Conservation (phyloP, 495 filamentous ascomycete species). For the Immersiella caudata region DNA sequence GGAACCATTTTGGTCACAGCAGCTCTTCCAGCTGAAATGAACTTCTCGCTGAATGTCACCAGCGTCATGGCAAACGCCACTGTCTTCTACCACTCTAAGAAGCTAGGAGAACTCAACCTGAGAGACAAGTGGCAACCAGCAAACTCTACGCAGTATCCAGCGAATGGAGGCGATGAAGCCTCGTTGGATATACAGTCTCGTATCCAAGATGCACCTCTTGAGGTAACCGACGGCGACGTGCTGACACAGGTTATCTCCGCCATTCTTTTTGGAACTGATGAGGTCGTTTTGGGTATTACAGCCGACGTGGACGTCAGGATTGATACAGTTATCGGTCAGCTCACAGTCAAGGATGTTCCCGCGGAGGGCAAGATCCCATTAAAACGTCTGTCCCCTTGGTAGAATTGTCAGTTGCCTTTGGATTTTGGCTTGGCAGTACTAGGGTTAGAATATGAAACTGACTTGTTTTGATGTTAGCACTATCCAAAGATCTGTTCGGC, state of each 20-base stretch:
- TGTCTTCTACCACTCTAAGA: slow-evolving; percentile 72
- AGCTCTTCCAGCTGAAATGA: slow-evolving; percentile 79
- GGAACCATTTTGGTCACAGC: slow-evolving; percentile 78
- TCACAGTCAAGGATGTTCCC: slow-evolving; percentile 79
- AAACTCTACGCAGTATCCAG: slow-evolving; percentile 70
- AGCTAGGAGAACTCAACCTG: slow-evolving; percentile 77
- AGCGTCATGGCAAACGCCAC: slow-evolving; percentile 74
- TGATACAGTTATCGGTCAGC: slow-evolving; percentile 73
- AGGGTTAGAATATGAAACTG: not conserved
- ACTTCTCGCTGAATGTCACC: slow-evolving; percentile 75
- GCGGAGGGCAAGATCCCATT: slow-evolving; percentile 82
- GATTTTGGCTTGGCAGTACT: slow-evolving; percentile 18
- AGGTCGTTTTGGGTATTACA: slow-evolving; percentile 67
- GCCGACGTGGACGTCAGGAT: slow-evolving; percentile 85
- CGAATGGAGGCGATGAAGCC: slow-evolving; percentile 53
- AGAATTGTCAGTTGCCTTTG: slow-evolving; percentile 53
- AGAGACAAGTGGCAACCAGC: slow-evolving; percentile 76
- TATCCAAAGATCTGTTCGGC: slow-evolving; percentile 44
- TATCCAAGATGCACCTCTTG: slow-evolving; percentile 75
- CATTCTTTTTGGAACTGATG: slow-evolving; percentile 69
- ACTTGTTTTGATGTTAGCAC: slow-evolving; percentile 34
- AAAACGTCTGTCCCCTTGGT: slow-evolving; percentile 70
- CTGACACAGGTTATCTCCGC: slow-evolving; percentile 74
- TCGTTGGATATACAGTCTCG: slow-evolving; percentile 70
- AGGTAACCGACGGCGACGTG: slow-evolving; percentile 75